Evolutionary conservation across 495 filamentous ascomycete genomes (phyloP), one percentile per base, ranked within the genome.

Genomic region (Glutinoglossum americanum): DNA sequence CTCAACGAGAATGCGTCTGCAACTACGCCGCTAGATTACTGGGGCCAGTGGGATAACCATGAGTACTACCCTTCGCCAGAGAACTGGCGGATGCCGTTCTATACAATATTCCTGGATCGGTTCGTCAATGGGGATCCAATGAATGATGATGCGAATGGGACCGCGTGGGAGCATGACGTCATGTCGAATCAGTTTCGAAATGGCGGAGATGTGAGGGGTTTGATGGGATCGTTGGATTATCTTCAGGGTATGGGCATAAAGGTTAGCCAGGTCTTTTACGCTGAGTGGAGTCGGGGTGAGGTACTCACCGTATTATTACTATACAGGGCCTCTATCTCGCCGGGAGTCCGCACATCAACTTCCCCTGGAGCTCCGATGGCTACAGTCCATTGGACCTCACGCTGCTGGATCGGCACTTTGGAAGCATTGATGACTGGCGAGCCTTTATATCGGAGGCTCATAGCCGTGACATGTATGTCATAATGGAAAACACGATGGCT

Each of bases 1-100:
- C 68, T 85, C 58, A 85, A 85, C 62, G 70, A 72, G 30, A 83
- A 85, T 65, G 62, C 73, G 58, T 64, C 70, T 19, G 80, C 83
- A 10, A 71, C 61, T 19, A 63, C 71, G 47, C 80, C 82, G 0
- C 67, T 78, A 15, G 73, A 87, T 30, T 87, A 87, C 67, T 74
- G 69, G 63, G 78, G 78, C 15, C 9, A 39, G 66, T 84, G 83
- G 74, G 65, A 71, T 15, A 69, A 74, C 54, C 76, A 79, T 60
- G 62, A 60, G 9, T 83, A 78, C 61, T 63, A 64, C 13, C 72
- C 74, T 0, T 85, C 83, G 0, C 83, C 83, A 0, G 62, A 67
- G 0, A 84, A 80, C 61, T 87, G 83, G 83, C 74, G 83, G 21
- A 74, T 87, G 57, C 83, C 83, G 0, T 77, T 84, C 60, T 87